Conservation (phyloP, 2,329 filamentous ascomycete genomes). For the Fusarium oxysporum region DNA sequence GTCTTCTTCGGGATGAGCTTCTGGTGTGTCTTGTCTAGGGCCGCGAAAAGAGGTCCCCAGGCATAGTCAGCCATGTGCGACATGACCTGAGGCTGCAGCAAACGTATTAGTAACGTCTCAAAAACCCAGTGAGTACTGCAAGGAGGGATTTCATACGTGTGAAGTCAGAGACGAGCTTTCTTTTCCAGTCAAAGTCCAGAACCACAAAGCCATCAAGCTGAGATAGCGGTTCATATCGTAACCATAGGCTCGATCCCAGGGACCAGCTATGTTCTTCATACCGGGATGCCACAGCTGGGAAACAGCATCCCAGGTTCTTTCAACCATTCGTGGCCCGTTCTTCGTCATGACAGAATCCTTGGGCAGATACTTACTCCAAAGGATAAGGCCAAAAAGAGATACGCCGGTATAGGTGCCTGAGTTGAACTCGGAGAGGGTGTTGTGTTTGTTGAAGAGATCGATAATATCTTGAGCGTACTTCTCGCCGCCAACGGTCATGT, state of each 20-base stretch:
- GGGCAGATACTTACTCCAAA: slow-evolving; percentile 71
- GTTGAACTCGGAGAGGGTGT: slow-evolving; percentile 73
- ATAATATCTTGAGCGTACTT: slow-evolving; percentile 66
- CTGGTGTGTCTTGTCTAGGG: slow-evolving; percentile 63
- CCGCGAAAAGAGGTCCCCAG: slow-evolving; percentile 66
- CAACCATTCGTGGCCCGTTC: slow-evolving; percentile 63
- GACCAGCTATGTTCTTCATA: slow-evolving; percentile 71
- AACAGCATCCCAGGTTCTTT: slow-evolving; percentile 64
- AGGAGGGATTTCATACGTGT: rapidly evolving
- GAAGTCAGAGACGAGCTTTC: slow-evolving; percentile 50
- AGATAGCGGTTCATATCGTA: slow-evolving; percentile 73
- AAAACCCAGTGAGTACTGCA: rapidly evolving
- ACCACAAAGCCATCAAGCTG: slow-evolving; percentile 66
- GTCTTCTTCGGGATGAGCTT: slow-evolving; percentile 58
- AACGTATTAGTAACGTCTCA: neutral
- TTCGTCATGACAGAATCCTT: slow-evolving; percentile 64
- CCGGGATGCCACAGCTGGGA: slow-evolving; percentile 67
- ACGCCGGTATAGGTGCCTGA: slow-evolving; percentile 72
- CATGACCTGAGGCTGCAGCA: slow-evolving; percentile 60
- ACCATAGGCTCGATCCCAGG: slow-evolving; percentile 73
- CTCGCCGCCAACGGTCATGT: slow-evolving; percentile 70
- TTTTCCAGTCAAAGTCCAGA: slow-evolving; percentile 69
- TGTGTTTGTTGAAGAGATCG: slow-evolving; percentile 64
- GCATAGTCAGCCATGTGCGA: slow-evolving; percentile 70
- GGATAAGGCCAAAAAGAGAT: slow-evolving; percentile 66